Percentiles rank a stretch among this genome's conserved stretches.
These are phyloP conservation scores for Ceriops zippeliana DNA, from an alignment of 345 rosid species.

Conservation along the genomic window DNA sequence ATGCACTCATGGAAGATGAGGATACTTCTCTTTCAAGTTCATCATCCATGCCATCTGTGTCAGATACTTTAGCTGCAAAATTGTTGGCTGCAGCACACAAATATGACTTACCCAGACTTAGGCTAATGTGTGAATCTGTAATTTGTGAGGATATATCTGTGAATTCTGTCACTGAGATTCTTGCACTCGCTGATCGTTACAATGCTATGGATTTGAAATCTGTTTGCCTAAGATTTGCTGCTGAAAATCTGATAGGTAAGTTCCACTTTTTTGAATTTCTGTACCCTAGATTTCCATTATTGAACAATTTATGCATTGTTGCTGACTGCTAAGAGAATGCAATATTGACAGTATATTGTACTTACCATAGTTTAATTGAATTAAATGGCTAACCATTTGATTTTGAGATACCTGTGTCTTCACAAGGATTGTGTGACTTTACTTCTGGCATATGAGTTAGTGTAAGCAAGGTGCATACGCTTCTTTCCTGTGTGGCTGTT, in stretches of 20 bases:
- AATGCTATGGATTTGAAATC: slow-evolving; percentile 74
- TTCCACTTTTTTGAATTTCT: slow-evolving; percentile 18
- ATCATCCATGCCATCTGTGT: slow-evolving; percentile 42
- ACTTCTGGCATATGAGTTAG: too few relatives aligned
- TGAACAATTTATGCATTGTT: slow-evolving; percentile 2
- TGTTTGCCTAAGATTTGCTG: slow-evolving; percentile 82
- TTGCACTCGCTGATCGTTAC: slow-evolving; percentile 78
- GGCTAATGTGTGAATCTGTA: slow-evolving; percentile 78
- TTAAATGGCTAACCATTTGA: not conserved
- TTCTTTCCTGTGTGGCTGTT: too few relatives aligned
- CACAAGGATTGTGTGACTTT: too few relatives aligned
- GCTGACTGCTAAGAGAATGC: not conserved
- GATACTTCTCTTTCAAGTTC: slow-evolving; percentile 52
- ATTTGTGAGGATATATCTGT: slow-evolving; percentile 84
- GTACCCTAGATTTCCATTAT: not conserved
- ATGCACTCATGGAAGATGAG: slow-evolving; percentile 63
- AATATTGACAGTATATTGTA: not conserved
- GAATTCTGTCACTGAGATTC: slow-evolving; percentile 62
- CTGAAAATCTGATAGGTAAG: slow-evolving; percentile 83
- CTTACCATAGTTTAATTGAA: not conserved
- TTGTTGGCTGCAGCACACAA: slow-evolving; percentile 82
- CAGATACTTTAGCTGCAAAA: slow-evolving; percentile 65
- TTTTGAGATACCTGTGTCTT: not conserved
- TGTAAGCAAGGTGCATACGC: too few relatives aligned
- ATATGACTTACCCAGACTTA: slow-evolving; percentile 74